Evolutionary conservation across 2,329 filamentous ascomycete genomes (phyloP), one percentile per base, ranked within the genome.

Genomic region (Pseudocercospora eumusae): DNA sequence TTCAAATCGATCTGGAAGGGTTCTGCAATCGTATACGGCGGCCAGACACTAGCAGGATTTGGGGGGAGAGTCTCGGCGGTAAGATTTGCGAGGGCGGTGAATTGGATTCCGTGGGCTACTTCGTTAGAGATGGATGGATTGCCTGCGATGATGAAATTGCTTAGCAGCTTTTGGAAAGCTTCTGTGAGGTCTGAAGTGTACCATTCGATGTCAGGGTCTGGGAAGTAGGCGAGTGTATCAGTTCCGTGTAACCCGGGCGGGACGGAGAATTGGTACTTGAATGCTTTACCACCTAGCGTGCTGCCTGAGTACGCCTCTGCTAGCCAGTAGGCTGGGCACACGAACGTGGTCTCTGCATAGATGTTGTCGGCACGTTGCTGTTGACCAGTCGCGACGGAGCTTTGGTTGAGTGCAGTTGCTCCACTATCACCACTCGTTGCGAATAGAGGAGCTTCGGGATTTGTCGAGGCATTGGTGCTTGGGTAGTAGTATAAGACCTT

Each of bases 261-360:
- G 28, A 81, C 76, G 4, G 78, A 80, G 68, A 78, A 83, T 65
- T 84, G 82, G 66, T 83, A 83, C 45, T 79, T 80, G 74, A 77
- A 83, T 3, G 76, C 74, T 28, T 75, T 63, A 2, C 74, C 71
- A 13, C 60, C 68, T 8, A 33, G 15, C 5, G 40, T 11, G 42
- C 63, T 65, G 9, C 64, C 50, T 18, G 56, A 75, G 62, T 78
- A 86, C 2, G 81, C 82, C 36, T 80, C 75, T 1, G 80, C 79
- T 59, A 85, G 73, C 83, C 83, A 86, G 71, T 85, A 85, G 0
- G 80, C 78, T 0, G 83, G 80, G 68, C 84, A 86, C 47, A 82
- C 76, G 59, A 69, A 69, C 1, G 81, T 82, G 0, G 79, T 76
- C 70, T 87, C 84, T 45, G 80, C 82, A 64, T 81, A 82, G 53